Evolutionary conservation across 257 asterid genomes (phyloP).

Genomic region (Paulownia fortunei): DNA sequence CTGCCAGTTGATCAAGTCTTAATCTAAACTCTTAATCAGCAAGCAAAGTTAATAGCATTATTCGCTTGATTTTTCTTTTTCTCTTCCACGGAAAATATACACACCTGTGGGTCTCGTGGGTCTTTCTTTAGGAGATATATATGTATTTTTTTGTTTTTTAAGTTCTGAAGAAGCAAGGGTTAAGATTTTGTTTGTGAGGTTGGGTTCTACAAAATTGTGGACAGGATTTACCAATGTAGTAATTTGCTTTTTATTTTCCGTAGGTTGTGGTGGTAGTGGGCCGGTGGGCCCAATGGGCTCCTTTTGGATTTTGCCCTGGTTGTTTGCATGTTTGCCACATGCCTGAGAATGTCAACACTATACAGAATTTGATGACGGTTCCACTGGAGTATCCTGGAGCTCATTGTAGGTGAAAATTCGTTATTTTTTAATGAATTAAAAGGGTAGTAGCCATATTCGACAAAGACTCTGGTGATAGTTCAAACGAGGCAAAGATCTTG

Average conservation of each 20-base stretch:
- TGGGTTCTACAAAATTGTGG: neutral
- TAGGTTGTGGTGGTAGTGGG: neutral
- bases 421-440: too few species aligned
- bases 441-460: too few species aligned
- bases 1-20: neutral
- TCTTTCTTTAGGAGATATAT: too few species aligned
- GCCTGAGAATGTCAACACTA: neutral
- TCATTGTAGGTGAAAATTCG: neutral
- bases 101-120: too few species aligned
- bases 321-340: slow-evolving; percentile 36
- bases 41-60: neutral
- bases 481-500: too few species aligned
- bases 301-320: neutral
- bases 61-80: neutral
- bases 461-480: too few species aligned
- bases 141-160: too few species aligned
- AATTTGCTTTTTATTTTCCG: neutral
- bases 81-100: too few species aligned
- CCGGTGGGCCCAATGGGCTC: slow-evolving; percentile 25
- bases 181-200: neutral
- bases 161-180: neutral
- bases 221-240: neutral
- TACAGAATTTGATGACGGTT: neutral
- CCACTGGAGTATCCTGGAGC: neutral
- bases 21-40: slow-evolving; percentile 5